Percentiles rank a stretch among this genome's conserved stretches.
These are phyloP conservation scores for Fusarium setosum DNA, from an alignment of 2,329 filamentous ascomycete species.

Conservation along the genomic window DNA sequence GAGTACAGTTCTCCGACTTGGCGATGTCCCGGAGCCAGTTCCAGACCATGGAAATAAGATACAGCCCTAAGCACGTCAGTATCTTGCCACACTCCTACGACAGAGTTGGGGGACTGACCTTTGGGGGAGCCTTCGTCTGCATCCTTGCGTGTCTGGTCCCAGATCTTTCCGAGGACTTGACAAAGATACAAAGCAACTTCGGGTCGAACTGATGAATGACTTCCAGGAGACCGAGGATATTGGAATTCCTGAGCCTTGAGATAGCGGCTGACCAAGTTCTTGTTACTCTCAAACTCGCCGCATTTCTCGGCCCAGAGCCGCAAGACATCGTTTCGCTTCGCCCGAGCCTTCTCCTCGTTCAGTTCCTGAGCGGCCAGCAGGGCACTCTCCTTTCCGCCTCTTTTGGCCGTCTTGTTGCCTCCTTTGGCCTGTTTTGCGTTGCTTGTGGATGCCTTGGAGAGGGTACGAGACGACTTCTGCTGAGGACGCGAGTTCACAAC, in stretches of 20 bases:
- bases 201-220: background rate
- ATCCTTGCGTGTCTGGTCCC: background rate
- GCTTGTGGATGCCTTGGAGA: background rate
- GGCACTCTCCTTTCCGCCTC: conserved; percentile 52
- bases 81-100: background rate
- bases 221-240: background rate
- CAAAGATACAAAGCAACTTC: background rate
- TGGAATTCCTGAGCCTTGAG: conserved; percentile 62
- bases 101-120: background rate
- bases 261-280: conserved; percentile 57
- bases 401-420: conserved; percentile 38
- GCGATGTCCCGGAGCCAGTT: conserved; percentile 34
- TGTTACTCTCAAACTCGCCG: conserved; percentile 59
- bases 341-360: conserved; percentile 47
- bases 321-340: conserved; percentile 46
- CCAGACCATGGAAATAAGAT: conserved; percentile 41
- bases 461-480: conserved; percentile 17
- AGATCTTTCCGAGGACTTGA: background rate
- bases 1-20: conserved; percentile 18
- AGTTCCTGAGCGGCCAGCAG: conserved; percentile 48
- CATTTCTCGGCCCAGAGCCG: conserved; percentile 58
- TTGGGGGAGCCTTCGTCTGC: background rate
- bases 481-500: conserved; percentile 51
- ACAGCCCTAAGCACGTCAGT: conserved; percentile 23
- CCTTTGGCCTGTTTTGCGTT: conserved; percentile 3